Evolutionary conservation across 805 yeast species (phyloP).

Genomic region (Yarrowia deformans): DNA sequence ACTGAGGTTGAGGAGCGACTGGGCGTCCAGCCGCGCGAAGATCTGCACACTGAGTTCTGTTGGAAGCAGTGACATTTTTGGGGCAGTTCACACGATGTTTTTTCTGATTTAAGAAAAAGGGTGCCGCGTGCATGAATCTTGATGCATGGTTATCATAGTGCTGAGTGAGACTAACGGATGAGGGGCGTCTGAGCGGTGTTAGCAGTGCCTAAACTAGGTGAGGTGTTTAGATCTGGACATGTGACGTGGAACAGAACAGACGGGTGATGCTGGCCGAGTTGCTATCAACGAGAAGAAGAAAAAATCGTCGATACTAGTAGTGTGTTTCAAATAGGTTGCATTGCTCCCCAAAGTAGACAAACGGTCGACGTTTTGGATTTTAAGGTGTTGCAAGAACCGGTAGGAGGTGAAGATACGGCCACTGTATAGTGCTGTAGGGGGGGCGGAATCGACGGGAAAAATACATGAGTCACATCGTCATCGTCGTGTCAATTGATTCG

Average conservation of each 20-base stretch:
- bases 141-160: conserved; percentile 18
- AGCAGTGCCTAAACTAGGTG: not conserved
- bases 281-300: too few relatives aligned
- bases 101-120: not conserved
- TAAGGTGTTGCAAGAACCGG: too few relatives aligned
- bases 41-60: conserved; percentile 25
- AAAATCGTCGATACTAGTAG: too few relatives aligned
- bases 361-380: not conserved
- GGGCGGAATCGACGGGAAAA: too few relatives aligned
- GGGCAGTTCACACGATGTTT: not conserved
- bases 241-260: too few relatives aligned
- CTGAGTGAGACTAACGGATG: conserved; percentile 12
- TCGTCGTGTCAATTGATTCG: not conserved
- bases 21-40: conserved; percentile 5
- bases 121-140: conserved; percentile 14
- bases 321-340: too few relatives aligned
- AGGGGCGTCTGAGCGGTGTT: conserved; percentile 17
- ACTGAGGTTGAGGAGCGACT: conserved; percentile 3
- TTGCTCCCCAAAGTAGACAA: not conserved
- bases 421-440: too few relatives aligned
- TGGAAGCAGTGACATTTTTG: conserved; percentile 19
- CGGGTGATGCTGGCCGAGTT: too few relatives aligned
- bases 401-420: too few relatives aligned
- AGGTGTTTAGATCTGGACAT: not conserved
- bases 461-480: too few relatives aligned